Evolutionary conservation across 1,284 basidiomycete species (phyloP).

Genomic region (Moesziomyces parantarcticus): DNA sequence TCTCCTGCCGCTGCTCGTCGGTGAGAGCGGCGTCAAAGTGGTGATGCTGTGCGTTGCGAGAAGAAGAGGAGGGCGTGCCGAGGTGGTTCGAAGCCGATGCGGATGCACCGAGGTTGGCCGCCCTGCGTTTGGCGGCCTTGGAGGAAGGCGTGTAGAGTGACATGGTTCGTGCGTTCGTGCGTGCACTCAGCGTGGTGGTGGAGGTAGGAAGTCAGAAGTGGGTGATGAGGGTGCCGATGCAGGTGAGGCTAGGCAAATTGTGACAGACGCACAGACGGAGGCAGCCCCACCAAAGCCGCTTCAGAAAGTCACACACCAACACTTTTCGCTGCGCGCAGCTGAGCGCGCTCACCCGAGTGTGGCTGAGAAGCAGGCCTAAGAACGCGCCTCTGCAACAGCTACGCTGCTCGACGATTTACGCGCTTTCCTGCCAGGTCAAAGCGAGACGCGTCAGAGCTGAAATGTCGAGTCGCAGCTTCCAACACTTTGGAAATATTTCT

Average conservation of each 20-base stretch:
- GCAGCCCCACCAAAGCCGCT: not conserved
- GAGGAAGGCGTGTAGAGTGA: slow-evolving; percentile 54
- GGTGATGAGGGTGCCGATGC: not conserved
- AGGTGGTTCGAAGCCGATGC: slow-evolving; percentile 29
- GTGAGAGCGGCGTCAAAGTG: slow-evolving; percentile 71
- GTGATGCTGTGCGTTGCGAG: slow-evolving; percentile 35
- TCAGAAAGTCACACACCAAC: not conserved
- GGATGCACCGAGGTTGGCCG: slow-evolving; percentile 32
- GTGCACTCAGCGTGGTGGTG: slow-evolving; percentile 1
- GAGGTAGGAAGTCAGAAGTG: not conserved
- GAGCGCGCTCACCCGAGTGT: not conserved
- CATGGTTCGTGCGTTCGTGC: slow-evolving; percentile 10
- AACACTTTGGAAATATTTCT: too few species aligned
- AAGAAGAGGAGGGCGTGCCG: slow-evolving; percentile 24
- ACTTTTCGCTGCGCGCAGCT: not conserved
- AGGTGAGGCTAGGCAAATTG: not conserved
- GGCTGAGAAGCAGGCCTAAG: too few species aligned
- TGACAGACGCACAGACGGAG: too few species aligned
- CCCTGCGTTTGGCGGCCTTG: slow-evolving; percentile 40
- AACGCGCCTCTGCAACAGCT: too few species aligned
- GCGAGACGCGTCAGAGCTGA: not conserved
- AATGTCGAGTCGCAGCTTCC: too few species aligned
- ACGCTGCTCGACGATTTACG: not conserved
- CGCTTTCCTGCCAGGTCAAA: not conserved
- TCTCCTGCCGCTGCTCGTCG: slow-evolving; percentile 96